Conservation (phyloP, 1,284 basidiomycete species). For the Agaricales sp. region DNA sequence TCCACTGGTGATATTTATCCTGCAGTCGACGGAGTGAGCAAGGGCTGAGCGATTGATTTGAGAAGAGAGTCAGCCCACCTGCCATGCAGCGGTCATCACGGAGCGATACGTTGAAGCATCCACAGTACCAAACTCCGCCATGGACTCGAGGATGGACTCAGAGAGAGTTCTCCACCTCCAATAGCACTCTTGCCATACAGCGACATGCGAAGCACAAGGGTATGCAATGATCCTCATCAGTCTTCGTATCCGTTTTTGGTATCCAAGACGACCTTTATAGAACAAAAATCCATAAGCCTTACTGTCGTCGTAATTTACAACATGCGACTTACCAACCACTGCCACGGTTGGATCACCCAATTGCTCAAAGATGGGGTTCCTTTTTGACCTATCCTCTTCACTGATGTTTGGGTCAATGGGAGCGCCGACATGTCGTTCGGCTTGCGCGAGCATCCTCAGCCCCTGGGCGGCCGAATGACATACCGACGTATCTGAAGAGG, state of each 20-base stretch:
- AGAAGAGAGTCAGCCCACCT: conserved; percentile 7
- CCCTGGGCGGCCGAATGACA: conserved; percentile 59
- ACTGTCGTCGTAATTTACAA: conserved; percentile 1
- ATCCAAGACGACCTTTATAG: conserved; percentile 51
- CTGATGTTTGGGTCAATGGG: conserved; percentile 36
- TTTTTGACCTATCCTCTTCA: conserved; percentile 53
- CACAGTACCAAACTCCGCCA: conserved; percentile 6
- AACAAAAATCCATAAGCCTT: conserved; percentile 6
- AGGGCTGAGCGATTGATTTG: background rate
- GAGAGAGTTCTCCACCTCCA: conserved; percentile 51
- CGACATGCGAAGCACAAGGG: conserved; percentile 56
- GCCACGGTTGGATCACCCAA: conserved; percentile 64
- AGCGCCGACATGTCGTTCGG: conserved; percentile 49
- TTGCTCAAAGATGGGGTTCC: conserved; percentile 66
- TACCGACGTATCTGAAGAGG: conserved; percentile 55
- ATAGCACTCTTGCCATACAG: conserved; percentile 78
- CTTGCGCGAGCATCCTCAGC: conserved; percentile 53
- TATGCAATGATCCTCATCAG: conserved; percentile 54
- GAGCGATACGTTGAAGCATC: conserved; percentile 7
- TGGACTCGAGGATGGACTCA: conserved; percentile 12
- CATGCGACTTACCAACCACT: conserved; percentile 47
- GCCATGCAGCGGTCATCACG: conserved; percentile 6
- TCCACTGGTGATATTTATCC: conserved; percentile 79
- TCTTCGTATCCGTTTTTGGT: conserved; percentile 75
- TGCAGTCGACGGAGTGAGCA: conserved; percentile 17